Base-by-base conservation (phyloP, 2,329 filamentous ascomycete genomes). In the Aureobasidium sp. region DNA sequence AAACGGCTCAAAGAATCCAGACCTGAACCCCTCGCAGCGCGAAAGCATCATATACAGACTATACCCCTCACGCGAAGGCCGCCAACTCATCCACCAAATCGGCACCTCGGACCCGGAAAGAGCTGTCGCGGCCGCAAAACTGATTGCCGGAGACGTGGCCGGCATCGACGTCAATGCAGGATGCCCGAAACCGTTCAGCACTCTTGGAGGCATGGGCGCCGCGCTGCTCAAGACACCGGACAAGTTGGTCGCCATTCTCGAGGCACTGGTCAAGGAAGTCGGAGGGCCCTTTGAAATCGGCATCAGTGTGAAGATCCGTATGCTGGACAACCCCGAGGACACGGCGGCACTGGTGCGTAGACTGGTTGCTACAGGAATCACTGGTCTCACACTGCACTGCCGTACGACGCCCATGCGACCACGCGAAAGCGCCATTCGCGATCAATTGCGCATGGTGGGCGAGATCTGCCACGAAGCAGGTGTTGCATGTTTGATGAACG, bases 91-190 rank as follows among this genome's bases (percentile, higher is more conserved):
- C 62, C 97, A 94, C 73, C 94, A 99, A 72, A 85, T 99, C 61
- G 94, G 94, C 61, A 96, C 93, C 0, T 84, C 91, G 10, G 86
- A 88, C 62, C 90, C 94, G 0, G 85, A 87, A 13, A 81, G 86
- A 31, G 94, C 94, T 0, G 92, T 97, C 0, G 77, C 88, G 71
- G 92, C 93, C 0, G 91, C 93, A 2, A 85, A 85, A 57, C 76
- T 96, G 17, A 87, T 99, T 21, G 94, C 92, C 0, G 82, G 78
- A 13, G 90, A 97, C 74, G 94, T 99, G 3, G 86, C 87, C 0
- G 94, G 94, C 62, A 96, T 99, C 67, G 94, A 97, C 72, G 88
- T 99, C 64, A 99, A 99, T 73, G 91, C 94, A 0, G 94, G 94
- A n/a, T 99, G 94, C 71, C 94, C 94, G 0, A 99, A 99, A 74